phyloP scores from a whole-genome alignment of 805 yeast genomes.

The Jamesozyma spencerorum region DNA sequence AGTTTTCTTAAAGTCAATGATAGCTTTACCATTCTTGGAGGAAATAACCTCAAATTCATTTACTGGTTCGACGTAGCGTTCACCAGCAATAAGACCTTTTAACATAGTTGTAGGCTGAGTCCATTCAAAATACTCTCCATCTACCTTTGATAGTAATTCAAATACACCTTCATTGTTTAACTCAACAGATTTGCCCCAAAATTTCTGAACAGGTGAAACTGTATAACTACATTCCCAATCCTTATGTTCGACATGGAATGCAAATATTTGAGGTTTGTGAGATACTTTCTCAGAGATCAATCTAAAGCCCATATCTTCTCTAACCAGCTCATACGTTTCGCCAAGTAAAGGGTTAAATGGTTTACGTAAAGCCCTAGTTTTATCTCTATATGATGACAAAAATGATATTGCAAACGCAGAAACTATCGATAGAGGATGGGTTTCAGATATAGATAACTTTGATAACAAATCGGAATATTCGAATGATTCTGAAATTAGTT shows the following conservation, averaged over 20 bases:
- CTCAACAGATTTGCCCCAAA: conserved; percentile 93
- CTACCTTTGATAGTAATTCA: conserved; percentile 43
- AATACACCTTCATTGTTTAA: conserved; percentile 65
- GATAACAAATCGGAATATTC: conserved; percentile 67
- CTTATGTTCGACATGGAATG: conserved; percentile 62
- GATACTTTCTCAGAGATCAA: conserved; percentile 75
- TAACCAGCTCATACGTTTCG: conserved; percentile 82
- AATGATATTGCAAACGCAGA: conserved; percentile 74
- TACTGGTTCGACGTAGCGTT: conserved; percentile 82
- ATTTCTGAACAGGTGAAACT: conserved; percentile 73
- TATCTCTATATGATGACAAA: conserved; percentile 61
- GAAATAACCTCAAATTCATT: conserved; percentile 58
- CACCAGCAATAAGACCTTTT: conserved; percentile 89
- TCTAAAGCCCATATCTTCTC: conserved; percentile 73
- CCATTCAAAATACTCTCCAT: conserved; percentile 72
- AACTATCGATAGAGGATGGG: conserved; percentile 55
- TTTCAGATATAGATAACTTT: conserved; percentile 45
- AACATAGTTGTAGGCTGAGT: conserved; percentile 71
- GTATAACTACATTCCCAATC: conserved; percentile 62
- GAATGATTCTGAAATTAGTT: conserved; percentile 66
- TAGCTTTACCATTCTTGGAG: conserved; percentile 59
- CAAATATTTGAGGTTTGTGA: conserved; percentile 78
- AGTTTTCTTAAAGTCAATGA: conserved; percentile 65
- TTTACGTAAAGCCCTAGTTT: conserved; percentile 69
- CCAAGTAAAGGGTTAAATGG: conserved; percentile 94